phyloP scores from a whole-genome alignment of 768 basidiomycete genomes.

The Tricholoma sp. region DNA sequence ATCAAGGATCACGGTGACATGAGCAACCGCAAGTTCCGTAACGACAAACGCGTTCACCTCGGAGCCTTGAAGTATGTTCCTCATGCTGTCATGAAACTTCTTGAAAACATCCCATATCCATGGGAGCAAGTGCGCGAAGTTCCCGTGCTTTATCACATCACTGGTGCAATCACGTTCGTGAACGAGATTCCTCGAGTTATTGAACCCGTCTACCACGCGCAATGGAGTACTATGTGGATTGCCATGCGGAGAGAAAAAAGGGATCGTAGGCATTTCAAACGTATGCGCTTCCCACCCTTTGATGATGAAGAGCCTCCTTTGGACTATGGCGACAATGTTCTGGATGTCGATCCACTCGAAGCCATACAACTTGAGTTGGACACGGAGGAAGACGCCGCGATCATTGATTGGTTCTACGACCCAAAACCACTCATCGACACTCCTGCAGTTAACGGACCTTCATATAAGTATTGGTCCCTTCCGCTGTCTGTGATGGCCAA shows the following conservation, averaged over 20 bases:
- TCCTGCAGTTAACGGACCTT: constrained; percentile 84
- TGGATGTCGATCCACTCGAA: constrained; percentile 97
- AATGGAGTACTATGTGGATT: constrained; percentile 99
- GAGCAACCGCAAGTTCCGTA: constrained; percentile 98
- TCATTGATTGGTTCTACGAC: constrained; percentile 98
- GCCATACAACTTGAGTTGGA: constrained; percentile 97
- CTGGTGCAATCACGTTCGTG: constrained; percentile 98
- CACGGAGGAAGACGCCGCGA: constrained; percentile 83
- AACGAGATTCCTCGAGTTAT: constrained; percentile 97
- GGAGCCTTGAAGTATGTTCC: constrained; percentile 98
- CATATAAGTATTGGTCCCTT: constrained; percentile 91
- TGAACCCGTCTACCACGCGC: constrained; percentile 97
- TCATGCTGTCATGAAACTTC: constrained; percentile 97
- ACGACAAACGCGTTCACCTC: constrained; percentile 98
- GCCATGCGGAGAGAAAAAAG: constrained; percentile 99
- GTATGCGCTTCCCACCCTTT: constrained; percentile 99
- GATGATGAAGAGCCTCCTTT: constrained; percentile 99
- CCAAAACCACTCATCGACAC: constrained; percentile 91
- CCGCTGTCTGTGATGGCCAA: constrained; percentile 95
- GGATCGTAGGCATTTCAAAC: constrained; percentile 98
- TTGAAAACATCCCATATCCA: constrained; percentile 96
- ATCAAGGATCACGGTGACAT: constrained; percentile 99
- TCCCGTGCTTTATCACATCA: constrained; percentile 97
- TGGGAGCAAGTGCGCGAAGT: constrained; percentile 99
- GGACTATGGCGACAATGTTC: constrained; percentile 98